Percentiles rank a stretch among this genome's conserved stretches.
phyloP scores from a whole-genome alignment of 176 grass and related monocot species.

The Zoysia japonica region DNA sequence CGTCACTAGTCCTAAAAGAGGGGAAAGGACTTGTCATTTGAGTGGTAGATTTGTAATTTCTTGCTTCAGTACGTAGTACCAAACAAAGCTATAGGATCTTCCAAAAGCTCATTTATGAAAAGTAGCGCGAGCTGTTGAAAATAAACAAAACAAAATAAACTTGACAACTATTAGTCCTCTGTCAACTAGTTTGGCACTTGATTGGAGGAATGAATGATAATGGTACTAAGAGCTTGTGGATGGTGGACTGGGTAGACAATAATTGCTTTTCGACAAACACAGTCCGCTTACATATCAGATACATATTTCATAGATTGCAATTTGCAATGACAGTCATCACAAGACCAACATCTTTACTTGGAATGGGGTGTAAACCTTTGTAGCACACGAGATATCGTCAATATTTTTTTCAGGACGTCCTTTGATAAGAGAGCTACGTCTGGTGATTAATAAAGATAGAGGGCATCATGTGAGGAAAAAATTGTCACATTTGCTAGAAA shows the following conservation, averaged over 20 bases:
- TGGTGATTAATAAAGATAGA: background rate
- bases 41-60: conserved; percentile 7
- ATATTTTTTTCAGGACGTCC: background rate
- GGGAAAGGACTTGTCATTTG: conserved; percentile 24
- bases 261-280: conserved; percentile 33
- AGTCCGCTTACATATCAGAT: conserved; percentile 5
- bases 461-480: background rate
- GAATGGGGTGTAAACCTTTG: conserved; percentile 20
- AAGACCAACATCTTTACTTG: conserved; percentile 18
- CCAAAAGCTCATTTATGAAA: conserved; percentile 4
- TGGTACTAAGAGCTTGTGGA: background rate
- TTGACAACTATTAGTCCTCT: conserved; percentile 19
- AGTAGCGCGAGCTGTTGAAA: conserved; percentile 12
- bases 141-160: conserved; percentile 23
- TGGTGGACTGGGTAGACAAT: conserved; percentile 30
- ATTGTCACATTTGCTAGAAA: conserved; percentile 35
- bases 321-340: conserved; percentile 22
- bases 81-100: conserved; percentile 17
- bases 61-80: background rate
- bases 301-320: conserved; percentile 35
- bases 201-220: conserved; percentile 10
- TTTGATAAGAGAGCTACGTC: background rate
- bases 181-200: conserved; percentile 6
- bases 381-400: background rate
- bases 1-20: conserved; percentile 22